Evolutionary conservation across 139 green algal species (phyloP), one percentile per base, ranked within the genome.

Genomic region (Picochlorum sp.): DNA sequence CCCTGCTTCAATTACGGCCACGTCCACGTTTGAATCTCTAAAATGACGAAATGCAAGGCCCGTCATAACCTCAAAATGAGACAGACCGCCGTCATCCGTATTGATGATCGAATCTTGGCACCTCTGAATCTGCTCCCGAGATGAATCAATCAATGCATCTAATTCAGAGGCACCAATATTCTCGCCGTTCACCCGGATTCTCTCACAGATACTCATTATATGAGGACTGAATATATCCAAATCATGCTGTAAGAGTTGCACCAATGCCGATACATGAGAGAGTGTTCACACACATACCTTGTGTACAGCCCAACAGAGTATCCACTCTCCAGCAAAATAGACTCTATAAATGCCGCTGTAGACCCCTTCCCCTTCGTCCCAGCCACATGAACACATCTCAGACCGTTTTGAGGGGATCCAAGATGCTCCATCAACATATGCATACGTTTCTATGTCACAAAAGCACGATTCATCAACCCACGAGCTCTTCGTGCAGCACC

Each of bases 361-460:
- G 86, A 94, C 15, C 90, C 90, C 61, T 97, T 97, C 66, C 88
- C 88, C 67, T 96, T 96, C 55, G 82, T 96, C 37, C 89, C 89
- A 4, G 85, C 87, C 7, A 96, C 71, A 61, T 96, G 89, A 4
- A 91, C 74, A 2, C 76, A 79, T 11, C 60, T 68, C 2, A 28
- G 31, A 6, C 57, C 8, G 16, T 24, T 62, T 15, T 95, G 83
- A 2, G 87, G 87, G 16, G 84, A 49, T 1, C 83, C 85, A 31
- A 95, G 63, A 15, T 56, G 64, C 1, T 28, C 52, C 21, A 92
- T 67, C 65, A 95, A 66, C 0, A 63, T 45, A 2, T 65, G 81
- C 84, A 93, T 92, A 6, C 71, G 72, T 61, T 91, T 78, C 24
- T 60, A 84, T 26, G 47, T 5, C 6, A 23, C 6, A 54, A 6